Base-by-base conservation (phyloP, 2,329 filamentous ascomycete genomes). In the Beauveria sp. region DNA sequence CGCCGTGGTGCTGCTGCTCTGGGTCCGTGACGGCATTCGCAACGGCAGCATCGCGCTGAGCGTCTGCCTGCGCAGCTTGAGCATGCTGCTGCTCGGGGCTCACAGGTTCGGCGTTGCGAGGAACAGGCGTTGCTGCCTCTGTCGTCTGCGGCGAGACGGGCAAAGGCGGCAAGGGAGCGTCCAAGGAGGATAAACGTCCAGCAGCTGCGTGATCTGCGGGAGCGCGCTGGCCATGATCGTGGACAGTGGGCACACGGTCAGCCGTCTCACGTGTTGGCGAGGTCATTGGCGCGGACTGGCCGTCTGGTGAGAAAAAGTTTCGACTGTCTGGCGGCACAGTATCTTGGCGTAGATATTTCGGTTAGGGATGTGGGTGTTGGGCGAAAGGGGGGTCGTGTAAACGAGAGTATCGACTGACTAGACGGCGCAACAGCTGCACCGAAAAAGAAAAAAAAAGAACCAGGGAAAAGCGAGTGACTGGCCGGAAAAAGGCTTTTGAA, bases 401-500 rank as follows among this genome's bases (percentile, higher is more conserved):
- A 37, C 30, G 55, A 40, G 24, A 20, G 46, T 41, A 50, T 40
- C 28, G 46, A 37, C 20, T 18, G 16, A 28, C 4, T 14, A 34
- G 30, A 34, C 30, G 30, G 30, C 30, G 30, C 12, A 47, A 28
- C 7, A 43, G 3, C 7, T 22, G 12, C 3, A 30, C 34, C 43
- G 9, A 34, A 7, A 34, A n/a, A 20, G 7, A 7, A 10, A 22
- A 8, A 16, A 41, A 43, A 28, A 10, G 30, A 34, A 16, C 18
- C n/a, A 24, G 30, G 30, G 30, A 26, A 51, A 43, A 59, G 48
- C 47, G 56, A 52, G n/a, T 52, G 56, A 52, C 56, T 52, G 56
- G 56, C 24, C 47, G 14, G 44, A n/a, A 47, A 24, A 28, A 14
- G 40, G 18, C n/a, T 16, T 47, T 46, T 59, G 10, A 59, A 47